A percentile compares a stretch with the other conserved stretches of the same genome.
phyloP scores from a whole-genome alignment of 768 basidiomycete genomes.

The Ramaria sp. region DNA sequence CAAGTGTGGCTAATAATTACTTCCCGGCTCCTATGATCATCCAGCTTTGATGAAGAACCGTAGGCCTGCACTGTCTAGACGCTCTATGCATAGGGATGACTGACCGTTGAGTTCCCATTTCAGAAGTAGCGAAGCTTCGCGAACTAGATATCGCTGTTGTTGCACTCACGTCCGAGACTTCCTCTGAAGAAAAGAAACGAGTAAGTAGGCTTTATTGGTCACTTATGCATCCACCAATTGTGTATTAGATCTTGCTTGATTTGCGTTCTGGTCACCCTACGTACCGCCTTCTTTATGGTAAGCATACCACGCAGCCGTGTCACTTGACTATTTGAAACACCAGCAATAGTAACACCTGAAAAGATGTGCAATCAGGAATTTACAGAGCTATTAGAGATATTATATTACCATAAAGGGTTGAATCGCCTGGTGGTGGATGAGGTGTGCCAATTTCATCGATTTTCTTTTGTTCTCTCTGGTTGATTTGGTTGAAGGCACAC shows the following conservation, averaged over 20 bases:
- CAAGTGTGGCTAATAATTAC: not conserved
- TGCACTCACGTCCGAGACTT: slow-evolving; percentile 59
- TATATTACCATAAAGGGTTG: slow-evolving; percentile 46
- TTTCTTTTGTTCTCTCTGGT: not conserved
- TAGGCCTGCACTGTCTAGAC: slow-evolving; percentile 24
- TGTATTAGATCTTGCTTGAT: slow-evolving; percentile 46
- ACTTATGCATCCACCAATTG: not conserved
- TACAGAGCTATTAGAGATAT: slow-evolving; percentile 32
- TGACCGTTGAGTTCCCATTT: not conserved
- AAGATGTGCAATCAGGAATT: slow-evolving; percentile 49
- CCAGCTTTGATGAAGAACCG: slow-evolving; percentile 84
- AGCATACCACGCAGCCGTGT: slow-evolving; percentile 14
- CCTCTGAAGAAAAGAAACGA: slow-evolving; percentile 38
- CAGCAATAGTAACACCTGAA: slow-evolving; percentile 60
- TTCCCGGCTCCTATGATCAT: not conserved
- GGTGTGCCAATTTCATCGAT: slow-evolving; percentile 26
- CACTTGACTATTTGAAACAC: not conserved
- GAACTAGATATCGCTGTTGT: slow-evolving; percentile 44
- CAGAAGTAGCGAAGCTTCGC: slow-evolving; percentile 57
- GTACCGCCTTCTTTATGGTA: slow-evolving; percentile 64
- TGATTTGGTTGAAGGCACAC: slow-evolving; percentile 43
- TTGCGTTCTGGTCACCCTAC: slow-evolving; percentile 45
- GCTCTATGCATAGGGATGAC: not conserved
- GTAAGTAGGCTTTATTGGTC: slow-evolving; percentile 23
- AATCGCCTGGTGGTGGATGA: slow-evolving; percentile 77